Evolutionary conservation across 306 rosid species (phyloP), one percentile per base, ranked within the genome.

Genomic region (Quercus variabilis): DNA sequence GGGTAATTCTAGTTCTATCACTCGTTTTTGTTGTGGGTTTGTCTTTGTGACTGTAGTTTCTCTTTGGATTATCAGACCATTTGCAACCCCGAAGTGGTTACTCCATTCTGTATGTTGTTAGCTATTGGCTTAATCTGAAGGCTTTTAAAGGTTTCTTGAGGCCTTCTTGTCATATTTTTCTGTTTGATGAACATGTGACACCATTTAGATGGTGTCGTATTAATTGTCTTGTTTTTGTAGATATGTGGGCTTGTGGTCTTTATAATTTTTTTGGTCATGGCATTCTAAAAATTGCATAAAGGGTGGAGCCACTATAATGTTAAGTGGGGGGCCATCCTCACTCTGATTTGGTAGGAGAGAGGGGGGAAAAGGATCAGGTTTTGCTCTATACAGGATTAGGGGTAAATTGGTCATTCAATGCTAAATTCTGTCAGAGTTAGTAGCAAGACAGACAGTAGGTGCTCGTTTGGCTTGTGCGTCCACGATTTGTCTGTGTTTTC

Each of bases 1-100:
- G 80, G 76, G 80, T 75, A 54, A 76, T 87, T 64, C 74, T 74
- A 72, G 80, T 58, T 74, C 52, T 77, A 52, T 57, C 55, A 23
- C 69, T 77, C 62, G 73, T 28, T 80, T 28, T 67, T 67, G 51
- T 12, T 59, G 78, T 76, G 15, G 65, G 18, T 30, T 64, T 31
- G 18, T 20, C 63, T 57, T 52, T 65, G 49, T 51, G 80, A 64
- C 54, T 76, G 69, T 80, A 82, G 62, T 75, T 38, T 68, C 65
- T 77, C 46, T 62, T 76, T 75, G 52, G 71, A 71, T 46, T 55
- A 17, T 55, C 35, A 31, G 38, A 41, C 56, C 74, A 35, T 72
- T 80, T 70, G 72, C 76, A 76, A 74, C 60, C 49, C 33, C 9
- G 28, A 49, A 71, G 38, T 3, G 10, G 13, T 67, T 19, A 65